Base-by-base conservation (phyloP, 1,284 basidiomycete species). In the Tylopilus orsonianus region DNA sequence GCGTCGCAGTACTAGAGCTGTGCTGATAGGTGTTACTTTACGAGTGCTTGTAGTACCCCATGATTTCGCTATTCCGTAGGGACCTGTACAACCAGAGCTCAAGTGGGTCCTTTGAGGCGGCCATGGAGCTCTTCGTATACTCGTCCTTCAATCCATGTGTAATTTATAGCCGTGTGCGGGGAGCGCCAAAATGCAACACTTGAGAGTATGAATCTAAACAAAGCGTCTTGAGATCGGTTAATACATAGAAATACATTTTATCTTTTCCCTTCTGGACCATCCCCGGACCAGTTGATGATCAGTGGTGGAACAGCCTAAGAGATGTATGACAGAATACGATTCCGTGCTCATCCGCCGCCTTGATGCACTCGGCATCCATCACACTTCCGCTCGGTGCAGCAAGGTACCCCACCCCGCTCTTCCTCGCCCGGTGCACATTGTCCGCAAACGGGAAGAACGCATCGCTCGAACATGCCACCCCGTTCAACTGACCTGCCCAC, bases 381-480 rank as follows among this genome's bases (percentile, higher is more conserved):
- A 99, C 94, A 58, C 91, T 95, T 46, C 96, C 96, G 46, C 89
- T 87, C 1, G 96, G 94, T 4, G 97, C 97, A 24, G 92, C 94
- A 49, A 99, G 80, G 71, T 96, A 98, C 64, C 75, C 83, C 42
- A 93, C 93, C 1, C 96, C 96, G 55, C 91, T 94, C 75, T 91
- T 87, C 67, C 84, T 80, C 43, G 92, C 93, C 48, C 96, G 79
- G 70, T 97, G 90, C 35, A 99, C 96, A 64, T 99, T 99, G 71
- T 99, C 97, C 8, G 94, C 85, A 85, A 99, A 99, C 33, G 96
- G 96, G 91, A 99, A 99, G 80, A 99, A 99, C 49, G 96, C 96
- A 62, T 99, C 97, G 56, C 90, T 93, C 30, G 92, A 92, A 69
- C 95, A 95, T 7, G 90, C 85, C 41, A 99, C 96, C 29, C 84